These are phyloP conservation scores for Lophiostoma macrostomum DNA, from an alignment of 495 filamentous ascomycete genomes.

Conservation along the genomic window DNA sequence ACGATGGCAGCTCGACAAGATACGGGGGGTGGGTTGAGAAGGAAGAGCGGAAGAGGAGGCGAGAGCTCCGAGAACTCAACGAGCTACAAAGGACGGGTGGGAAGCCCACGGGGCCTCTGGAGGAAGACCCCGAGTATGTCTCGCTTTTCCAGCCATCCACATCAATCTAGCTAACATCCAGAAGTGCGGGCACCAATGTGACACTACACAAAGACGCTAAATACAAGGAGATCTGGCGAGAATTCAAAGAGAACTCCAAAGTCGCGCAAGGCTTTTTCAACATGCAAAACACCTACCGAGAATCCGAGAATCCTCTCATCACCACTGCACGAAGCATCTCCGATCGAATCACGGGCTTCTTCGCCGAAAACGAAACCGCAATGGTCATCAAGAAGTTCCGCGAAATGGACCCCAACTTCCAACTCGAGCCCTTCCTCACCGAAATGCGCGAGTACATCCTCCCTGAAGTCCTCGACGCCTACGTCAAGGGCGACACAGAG, in stretches of 20 bases:
- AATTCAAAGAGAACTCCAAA: conserved; percentile 82
- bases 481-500: conserved; percentile 92
- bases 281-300: conserved; percentile 79
- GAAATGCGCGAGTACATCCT: conserved; percentile 98
- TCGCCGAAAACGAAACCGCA: conserved; percentile 96
- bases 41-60: conserved; percentile 77
- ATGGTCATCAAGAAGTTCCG: conserved; percentile 95
- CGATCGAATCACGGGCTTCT: conserved; percentile 89
- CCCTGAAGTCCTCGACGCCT: conserved; percentile 94
- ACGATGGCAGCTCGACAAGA: conserved; percentile 91
- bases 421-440: conserved; percentile 86
- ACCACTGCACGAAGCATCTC: conserved; percentile 89
- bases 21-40: conserved; percentile 97
- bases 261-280: conserved; percentile 86
- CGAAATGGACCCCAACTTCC: conserved; percentile 93
- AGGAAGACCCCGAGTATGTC: conserved; percentile 84
- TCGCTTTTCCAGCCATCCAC: neutral
- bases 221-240: conserved; percentile 93
- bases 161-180: conserved; percentile 13
- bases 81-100: conserved; percentile 53
- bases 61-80: conserved; percentile 69
- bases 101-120: conserved; percentile 53
- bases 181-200: conserved; percentile 86
- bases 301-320: conserved; percentile 95
- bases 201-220: conserved; percentile 94